Conservation (phyloP, 2,329 filamentous ascomycete genomes). For the Phialocephala subalpina region DNA sequence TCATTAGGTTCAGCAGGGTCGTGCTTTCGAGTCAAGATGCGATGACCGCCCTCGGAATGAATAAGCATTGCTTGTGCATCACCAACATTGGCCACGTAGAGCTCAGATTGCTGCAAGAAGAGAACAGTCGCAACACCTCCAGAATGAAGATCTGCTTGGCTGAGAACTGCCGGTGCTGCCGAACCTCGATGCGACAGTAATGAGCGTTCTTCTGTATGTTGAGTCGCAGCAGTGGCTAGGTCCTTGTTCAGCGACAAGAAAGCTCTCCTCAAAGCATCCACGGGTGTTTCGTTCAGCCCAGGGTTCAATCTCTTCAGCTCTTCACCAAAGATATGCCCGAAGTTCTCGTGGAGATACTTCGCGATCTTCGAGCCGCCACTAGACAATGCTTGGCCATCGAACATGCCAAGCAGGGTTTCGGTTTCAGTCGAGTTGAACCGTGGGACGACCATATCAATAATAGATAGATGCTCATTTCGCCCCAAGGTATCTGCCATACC, state of each 20-base stretch:
- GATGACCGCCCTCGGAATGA: conserved; percentile 83
- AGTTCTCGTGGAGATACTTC: conserved; percentile 96
- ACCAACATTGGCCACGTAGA: conserved; percentile 94
- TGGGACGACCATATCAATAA: conserved; percentile 93
- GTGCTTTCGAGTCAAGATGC: conserved; percentile 88
- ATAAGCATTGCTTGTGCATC: conserved; percentile 97
- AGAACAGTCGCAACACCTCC: conserved; percentile 92
- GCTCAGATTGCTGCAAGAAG: conserved; percentile 87
- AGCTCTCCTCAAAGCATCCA: conserved; percentile 84
- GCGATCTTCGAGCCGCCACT: conserved; percentile 94
- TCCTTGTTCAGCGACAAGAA: conserved; percentile 95
- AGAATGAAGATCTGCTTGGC: conserved; percentile 87
- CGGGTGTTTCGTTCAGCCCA: conserved; percentile 74
- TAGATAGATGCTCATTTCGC: conserved; percentile 92
- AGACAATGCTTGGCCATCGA: conserved; percentile 90
- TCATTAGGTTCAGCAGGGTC: conserved; percentile 89
- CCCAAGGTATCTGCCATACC: conserved; percentile 98
- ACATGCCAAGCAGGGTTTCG: conserved; percentile 91
- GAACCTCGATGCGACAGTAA: conserved; percentile 74
- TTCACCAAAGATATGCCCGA: conserved; percentile 81
- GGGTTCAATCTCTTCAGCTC: conserved; percentile 80
- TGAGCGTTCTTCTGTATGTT: conserved; percentile 78
- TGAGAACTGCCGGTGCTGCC: conserved; percentile 77
- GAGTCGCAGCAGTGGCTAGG: conserved; percentile 82
- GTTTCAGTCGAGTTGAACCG: conserved; percentile 89